These are phyloP conservation scores for Penicillium sp. DNA, from an alignment of 2,329 filamentous ascomycete species.

Conservation along the genomic window DNA sequence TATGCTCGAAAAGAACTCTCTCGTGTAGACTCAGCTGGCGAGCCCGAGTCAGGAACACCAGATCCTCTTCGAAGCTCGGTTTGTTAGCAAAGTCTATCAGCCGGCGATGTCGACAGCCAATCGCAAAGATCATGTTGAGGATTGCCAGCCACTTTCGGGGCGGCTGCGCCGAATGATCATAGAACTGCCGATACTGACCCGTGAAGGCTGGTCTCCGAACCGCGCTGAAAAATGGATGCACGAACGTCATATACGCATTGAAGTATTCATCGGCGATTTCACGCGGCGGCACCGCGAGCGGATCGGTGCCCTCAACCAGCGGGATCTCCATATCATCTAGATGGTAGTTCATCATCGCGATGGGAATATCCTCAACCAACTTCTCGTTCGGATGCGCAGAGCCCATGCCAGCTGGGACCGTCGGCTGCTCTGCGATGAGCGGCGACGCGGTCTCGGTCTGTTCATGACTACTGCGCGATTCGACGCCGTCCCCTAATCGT, in stretches of 20 bases:
- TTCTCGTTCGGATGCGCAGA: not conserved
- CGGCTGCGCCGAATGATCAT: slow-evolving; percentile 26
- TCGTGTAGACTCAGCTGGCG: slow-evolving; percentile 37
- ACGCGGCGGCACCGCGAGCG: slow-evolving; percentile 37
- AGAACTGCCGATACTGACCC: slow-evolving; percentile 40
- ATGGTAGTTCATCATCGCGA: slow-evolving; percentile 37
- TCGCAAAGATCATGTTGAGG: slow-evolving; percentile 48
- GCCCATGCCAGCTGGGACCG: not conserved
- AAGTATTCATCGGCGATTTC: slow-evolving; percentile 40
- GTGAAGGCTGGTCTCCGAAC: slow-evolving; percentile 39
- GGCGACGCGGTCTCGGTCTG: not conserved
- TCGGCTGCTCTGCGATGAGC: not conserved
- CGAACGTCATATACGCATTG: slow-evolving; percentile 38
- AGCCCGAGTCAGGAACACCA: slow-evolving; percentile 42
- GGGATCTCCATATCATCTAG: slow-evolving; percentile 41
- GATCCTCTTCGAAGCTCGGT: slow-evolving; percentile 33
- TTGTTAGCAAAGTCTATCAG: slow-evolving; percentile 28
- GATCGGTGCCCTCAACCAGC: slow-evolving; percentile 34
- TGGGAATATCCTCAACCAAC: slow-evolving; percentile 11
- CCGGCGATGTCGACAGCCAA: slow-evolving; percentile 42
- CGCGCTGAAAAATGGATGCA: slow-evolving; percentile 43
- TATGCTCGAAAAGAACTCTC: slow-evolving; percentile 40
- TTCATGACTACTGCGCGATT: slow-evolving; percentile 18
- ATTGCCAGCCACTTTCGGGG: slow-evolving; percentile 42
- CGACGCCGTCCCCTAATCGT: slow-evolving; percentile 32